phyloP scores from a whole-genome alignment of 306 rosid species.

The Fragaria nilgerrensis region DNA sequence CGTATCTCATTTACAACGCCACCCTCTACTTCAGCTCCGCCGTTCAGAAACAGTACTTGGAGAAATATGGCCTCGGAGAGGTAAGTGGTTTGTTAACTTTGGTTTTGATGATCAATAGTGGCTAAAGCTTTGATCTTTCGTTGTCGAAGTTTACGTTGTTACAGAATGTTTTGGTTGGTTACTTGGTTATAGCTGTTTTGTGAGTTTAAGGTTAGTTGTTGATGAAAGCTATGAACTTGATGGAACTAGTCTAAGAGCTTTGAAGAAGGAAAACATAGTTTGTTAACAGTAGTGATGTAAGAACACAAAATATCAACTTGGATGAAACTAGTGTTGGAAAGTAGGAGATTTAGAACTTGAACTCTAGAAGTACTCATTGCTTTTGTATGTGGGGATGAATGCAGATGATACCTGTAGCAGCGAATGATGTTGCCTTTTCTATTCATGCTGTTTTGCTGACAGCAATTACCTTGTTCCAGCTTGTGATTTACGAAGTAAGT shows the following conservation, averaged over 20 bases:
- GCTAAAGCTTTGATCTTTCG: background rate
- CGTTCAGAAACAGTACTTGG: slow-evolving; percentile 59
- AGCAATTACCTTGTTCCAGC: slow-evolving; percentile 60
- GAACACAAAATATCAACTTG: background rate
- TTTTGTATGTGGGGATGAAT: slow-evolving; percentile 10
- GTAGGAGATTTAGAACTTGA: background rate
- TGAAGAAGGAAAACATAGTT: background rate
- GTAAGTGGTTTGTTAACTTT: slow-evolving; percentile 21
- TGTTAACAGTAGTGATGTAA: background rate
- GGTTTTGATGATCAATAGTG: background rate
- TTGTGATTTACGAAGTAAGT: slow-evolving; percentile 65
- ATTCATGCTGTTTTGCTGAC: slow-evolving; percentile 66
- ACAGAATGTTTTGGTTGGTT: background rate
- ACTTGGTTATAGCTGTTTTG: background rate
- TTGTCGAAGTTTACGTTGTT: background rate
- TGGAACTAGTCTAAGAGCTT: background rate
- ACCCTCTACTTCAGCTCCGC: slow-evolving; percentile 68
- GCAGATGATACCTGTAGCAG: slow-evolving; percentile 92
- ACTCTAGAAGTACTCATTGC: background rate
- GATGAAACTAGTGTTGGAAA: background rate
- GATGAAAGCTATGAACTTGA: background rate
- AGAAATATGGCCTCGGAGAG: slow-evolving; percentile 61
- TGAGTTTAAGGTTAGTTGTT: background rate
- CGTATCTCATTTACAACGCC: slow-evolving; percentile 71
- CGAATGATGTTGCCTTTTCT: slow-evolving; percentile 85